Evolutionary conservation across 2,329 filamentous ascomycete species (phyloP).

Genomic region (Didymellaceae sp.): DNA sequence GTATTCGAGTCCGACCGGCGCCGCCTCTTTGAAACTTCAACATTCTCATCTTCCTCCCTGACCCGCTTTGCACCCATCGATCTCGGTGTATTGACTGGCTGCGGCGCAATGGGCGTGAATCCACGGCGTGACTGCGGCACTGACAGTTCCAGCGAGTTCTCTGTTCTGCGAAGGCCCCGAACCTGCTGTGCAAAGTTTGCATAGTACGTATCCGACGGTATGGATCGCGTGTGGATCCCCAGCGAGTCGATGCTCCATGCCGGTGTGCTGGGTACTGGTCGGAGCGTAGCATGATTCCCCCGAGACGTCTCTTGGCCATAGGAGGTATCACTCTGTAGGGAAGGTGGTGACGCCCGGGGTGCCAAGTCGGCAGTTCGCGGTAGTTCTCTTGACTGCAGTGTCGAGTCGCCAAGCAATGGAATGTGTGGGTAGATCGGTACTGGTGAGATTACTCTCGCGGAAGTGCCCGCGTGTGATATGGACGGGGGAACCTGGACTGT

Average conservation of each 20-base stretch:
- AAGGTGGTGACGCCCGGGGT: conserved; percentile 20
- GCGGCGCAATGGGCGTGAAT: conserved; percentile 54
- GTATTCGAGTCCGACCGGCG: conserved; percentile 49
- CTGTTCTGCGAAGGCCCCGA: conserved; percentile 3
- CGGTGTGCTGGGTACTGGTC: conserved; percentile 44
- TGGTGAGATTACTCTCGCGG: conserved; percentile 39
- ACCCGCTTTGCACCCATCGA: conserved; percentile 45
- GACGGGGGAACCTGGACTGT: conserved; percentile 29
- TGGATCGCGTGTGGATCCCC: conserved; percentile 44
- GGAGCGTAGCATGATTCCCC: conserved; percentile 54
- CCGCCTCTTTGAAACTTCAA: conserved; percentile 48
- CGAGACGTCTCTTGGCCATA: conserved; percentile 41
- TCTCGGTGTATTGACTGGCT: conserved; percentile 45
- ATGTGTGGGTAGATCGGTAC: conserved; percentile 38
- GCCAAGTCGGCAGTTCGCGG: conserved; percentile 11
- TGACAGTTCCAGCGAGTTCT: not conserved
- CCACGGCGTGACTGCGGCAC: conserved; percentile 50
- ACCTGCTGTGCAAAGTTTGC: conserved; percentile 5
- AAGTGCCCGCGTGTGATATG: conserved; percentile 26
- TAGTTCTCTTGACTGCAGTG: conserved; percentile 5
- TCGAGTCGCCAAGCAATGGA: conserved; percentile 13
- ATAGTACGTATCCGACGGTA: conserved; percentile 44
- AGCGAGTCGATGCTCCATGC: conserved; percentile 52
- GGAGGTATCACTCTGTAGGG: conserved; percentile 16
- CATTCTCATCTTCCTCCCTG: conserved; percentile 46